These are phyloP conservation scores for Yamadazyma blattariae DNA, from an alignment of 1,139 yeast species.

Conservation along the genomic window DNA sequence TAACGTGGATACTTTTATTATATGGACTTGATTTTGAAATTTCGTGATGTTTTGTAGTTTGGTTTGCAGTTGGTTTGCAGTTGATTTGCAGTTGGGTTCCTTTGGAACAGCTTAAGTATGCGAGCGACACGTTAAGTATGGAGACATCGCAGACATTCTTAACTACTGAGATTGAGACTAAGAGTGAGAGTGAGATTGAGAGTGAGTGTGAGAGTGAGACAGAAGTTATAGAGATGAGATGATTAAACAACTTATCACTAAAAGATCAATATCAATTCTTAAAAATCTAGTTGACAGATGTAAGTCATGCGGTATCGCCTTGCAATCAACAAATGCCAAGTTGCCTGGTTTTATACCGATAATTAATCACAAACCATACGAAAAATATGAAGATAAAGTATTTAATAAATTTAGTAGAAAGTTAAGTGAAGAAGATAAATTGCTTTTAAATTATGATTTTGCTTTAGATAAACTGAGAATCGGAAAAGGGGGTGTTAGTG, in stretches of 20 bases:
- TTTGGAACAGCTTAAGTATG: too few species aligned
- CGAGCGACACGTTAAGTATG: not conserved
- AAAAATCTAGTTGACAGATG: slow-evolving; percentile 9
- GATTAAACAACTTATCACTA: not conserved
- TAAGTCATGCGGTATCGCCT: slow-evolving; percentile 11
- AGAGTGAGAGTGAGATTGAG: too few species aligned
- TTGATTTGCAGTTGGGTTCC: too few species aligned
- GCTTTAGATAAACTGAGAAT: not conserved
- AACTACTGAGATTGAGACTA: too few species aligned
- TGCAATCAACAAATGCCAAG: slow-evolving; percentile 9
- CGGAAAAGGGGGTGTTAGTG: too few species aligned
- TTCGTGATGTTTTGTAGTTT: too few species aligned
- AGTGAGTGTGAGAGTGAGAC: too few species aligned
- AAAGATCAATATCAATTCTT: slow-evolving; percentile 3
- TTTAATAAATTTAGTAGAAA: slow-evolving; percentile 18
- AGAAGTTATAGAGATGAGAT: not conserved
- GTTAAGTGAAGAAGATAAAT: slow-evolving; percentile 23
- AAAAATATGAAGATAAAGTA: slow-evolving; percentile 20
- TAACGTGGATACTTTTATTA: too few species aligned
- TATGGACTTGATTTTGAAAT: too few species aligned
- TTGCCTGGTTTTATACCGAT: slow-evolving; percentile 10
- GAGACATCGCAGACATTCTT: not conserved
- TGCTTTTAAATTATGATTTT: slow-evolving; percentile 6
- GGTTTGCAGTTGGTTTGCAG: too few species aligned
- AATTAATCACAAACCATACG: slow-evolving; percentile 6